Base-by-base conservation (phyloP, 495 filamentous ascomycete species). In the Aspergillus panamensis region DNA sequence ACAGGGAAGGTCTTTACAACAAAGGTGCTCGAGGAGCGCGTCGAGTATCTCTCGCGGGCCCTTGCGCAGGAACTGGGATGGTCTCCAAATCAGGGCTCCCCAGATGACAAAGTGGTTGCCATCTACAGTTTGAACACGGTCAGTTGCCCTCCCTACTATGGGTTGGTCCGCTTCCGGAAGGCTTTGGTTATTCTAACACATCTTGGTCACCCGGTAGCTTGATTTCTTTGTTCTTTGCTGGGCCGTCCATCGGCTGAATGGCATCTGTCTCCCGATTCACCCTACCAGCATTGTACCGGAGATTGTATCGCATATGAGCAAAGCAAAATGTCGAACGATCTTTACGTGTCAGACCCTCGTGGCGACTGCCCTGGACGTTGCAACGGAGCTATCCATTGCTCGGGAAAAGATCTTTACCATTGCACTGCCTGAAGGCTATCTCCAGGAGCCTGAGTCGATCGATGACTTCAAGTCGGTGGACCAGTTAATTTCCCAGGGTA, bases 71-170 rank as follows among this genome's bases (percentile, higher is more conserved):
- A 61, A 50, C 35, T 61, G 8, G 47, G 48, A 6, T 61, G 58
- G 58, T 50, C 53, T 40, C 57, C 59, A 17, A 58, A 55, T 39
- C 56, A 58, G 50, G 65, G 60, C 57, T 52, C 59, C 57, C 53
- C 56, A 48, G 65, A 62, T 54, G 62, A 69, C 44, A 61, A 64
- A 80, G 82, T 39, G 77, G 82, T 6, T 70, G 87, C 52, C 73
- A 75, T n/a, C 57, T 61, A 29, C 52, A 60, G 58, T 42, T 32
- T 53, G 37, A 60, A 60, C 16, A 55, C 58, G 58, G 58, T 60
- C 3, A 16, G 51, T 51, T 14, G 19, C 20, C 45, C 14, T 16
- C 9, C 6, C 10, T 35, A 35, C 16, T n/a, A 9, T 7, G 31
- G 8, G 3, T 47, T 13, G 3, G 12, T 40, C 5, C 25, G 5